Evolutionary conservation across 139 green algal genomes (phyloP), one percentile per base, ranked within the genome.

Genomic region (Haematococcus lacustris): DNA sequence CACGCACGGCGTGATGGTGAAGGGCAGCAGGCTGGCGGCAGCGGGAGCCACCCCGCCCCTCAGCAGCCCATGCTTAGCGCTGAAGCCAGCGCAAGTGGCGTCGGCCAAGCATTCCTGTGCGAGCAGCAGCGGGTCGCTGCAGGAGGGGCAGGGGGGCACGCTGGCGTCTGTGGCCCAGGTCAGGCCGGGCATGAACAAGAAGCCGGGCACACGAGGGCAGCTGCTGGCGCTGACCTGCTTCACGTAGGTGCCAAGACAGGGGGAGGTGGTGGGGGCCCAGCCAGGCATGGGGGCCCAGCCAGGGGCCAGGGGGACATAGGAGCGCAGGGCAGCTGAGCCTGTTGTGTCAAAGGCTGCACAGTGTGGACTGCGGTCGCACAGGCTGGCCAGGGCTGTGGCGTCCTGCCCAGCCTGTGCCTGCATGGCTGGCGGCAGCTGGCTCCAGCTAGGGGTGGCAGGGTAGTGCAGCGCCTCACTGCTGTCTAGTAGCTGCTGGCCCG

Each of bases 11-110:
- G 74, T 77, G 28, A 13, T 62, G 32, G 74, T 79, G 38, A 79
- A 84, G 2, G 25, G 9, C 53, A 7, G n/a, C n/a, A n/a, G n/a
- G n/a, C n/a, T n/a, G n/a, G n/a, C n/a, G n/a, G n/a, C n/a, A n/a
- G n/a, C n/a, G n/a, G n/a, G n/a, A n/a, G n/a, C n/a, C n/a, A n/a
- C n/a, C n/a, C n/a, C 38, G 37, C 17, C 33, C 23, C 5, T 32
- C 7, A 77, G 38, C 41, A 80, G 35, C 2, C 78, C 78, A 40
- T 83, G 73, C 43, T 75, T 72, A 65, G 75, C 71, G 70, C 40
- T 71, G 39, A 83, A 83, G 5, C 73, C 78, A 32, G 65, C 39
- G 43, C 78, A 83, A 38, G 1, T n/a, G 51, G 7, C 34, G 39
- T 63, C 38, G 1, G 37, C 57, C 26, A 69, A 61, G 66, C 78